Conservation (phyloP, 352 stramenopile genomes). For the Hyaloperonospora brassicae region DNA sequence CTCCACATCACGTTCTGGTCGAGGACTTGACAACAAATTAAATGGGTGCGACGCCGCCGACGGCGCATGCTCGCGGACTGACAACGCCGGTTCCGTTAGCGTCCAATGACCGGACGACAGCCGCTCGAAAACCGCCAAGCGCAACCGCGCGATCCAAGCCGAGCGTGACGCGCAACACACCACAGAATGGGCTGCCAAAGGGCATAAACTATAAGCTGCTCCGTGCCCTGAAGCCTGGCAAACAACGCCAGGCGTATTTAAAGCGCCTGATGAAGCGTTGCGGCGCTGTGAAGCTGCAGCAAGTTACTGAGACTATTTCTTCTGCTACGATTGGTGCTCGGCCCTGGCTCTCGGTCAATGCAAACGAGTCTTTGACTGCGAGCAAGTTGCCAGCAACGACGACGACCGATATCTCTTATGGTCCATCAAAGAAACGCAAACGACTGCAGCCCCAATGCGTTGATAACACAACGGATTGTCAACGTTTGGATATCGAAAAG, state of each 20-base stretch:
- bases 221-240: constrained; percentile 7
- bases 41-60: too few species aligned
- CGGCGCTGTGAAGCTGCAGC: not conserved
- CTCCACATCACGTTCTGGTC: too few species aligned
- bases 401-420: not conserved
- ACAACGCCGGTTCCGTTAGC: not conserved
- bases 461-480: not conserved
- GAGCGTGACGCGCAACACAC: not conserved
- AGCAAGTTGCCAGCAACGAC: not conserved
- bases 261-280: constrained; percentile 5
- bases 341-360: constrained; percentile 1
- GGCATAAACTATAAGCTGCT: constrained; percentile 11
- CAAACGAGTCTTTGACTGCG: not conserved
- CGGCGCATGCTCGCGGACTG: not conserved
- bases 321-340: not conserved
- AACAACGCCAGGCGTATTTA: constrained; percentile 17
- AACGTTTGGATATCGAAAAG: not conserved
- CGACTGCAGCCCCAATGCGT: too few species aligned
- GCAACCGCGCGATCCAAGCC: not conserved
- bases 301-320: not conserved
- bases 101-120: not conserved
- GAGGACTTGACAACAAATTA: too few species aligned
- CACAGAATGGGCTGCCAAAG: constrained; percentile 6
- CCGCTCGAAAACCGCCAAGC: not conserved
- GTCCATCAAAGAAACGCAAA: too few species aligned